A percentile compares a stretch with the other conserved stretches of the same genome.
These are phyloP conservation scores for Kwoniella sp. DNA, from an alignment of 768 basidiomycete genomes.

Conservation along the genomic window DNA sequence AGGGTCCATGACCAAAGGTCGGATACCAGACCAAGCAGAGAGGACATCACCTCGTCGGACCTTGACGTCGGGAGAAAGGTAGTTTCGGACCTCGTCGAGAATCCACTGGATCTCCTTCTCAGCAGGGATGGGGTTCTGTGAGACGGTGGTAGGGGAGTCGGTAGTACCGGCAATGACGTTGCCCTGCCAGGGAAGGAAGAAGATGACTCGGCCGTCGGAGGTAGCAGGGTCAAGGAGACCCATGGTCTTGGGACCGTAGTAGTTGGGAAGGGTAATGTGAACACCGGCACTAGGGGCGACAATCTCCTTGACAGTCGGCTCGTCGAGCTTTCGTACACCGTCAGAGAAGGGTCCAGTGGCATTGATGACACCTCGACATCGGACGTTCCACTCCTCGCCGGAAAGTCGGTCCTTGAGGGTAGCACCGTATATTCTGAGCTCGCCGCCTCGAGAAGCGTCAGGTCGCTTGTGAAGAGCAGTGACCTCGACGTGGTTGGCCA, in stretches of 20 bases:
- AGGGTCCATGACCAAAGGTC: constrained; percentile 86
- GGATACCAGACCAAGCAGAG: constrained; percentile 89
- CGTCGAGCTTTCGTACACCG: constrained; percentile 76
- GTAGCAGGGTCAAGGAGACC: constrained; percentile 93
- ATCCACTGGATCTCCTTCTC: constrained; percentile 98
- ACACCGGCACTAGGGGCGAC: constrained; percentile 91
- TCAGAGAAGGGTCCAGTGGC: constrained; percentile 96
- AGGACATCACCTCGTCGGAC: constrained; percentile 93
- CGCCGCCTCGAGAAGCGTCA: constrained; percentile 49
- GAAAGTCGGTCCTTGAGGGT: constrained; percentile 78
- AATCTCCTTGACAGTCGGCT: constrained; percentile 66
- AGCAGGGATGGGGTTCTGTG: constrained; percentile 72
- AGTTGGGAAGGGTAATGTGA: constrained; percentile 95
- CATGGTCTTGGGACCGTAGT: constrained; percentile 90
- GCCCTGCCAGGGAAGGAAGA: constrained; percentile 98
- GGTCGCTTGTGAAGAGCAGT: constrained; percentile 69
- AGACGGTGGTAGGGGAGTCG: constrained; percentile 75
- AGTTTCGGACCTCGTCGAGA: constrained; percentile 84
- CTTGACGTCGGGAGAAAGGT: constrained; percentile 87
- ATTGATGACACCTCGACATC: constrained; percentile 90
- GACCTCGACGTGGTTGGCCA: constrained; percentile 88
- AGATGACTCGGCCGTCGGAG: constrained; percentile 95
- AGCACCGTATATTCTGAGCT: constrained; percentile 72
- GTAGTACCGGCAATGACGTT: constrained; percentile 97
- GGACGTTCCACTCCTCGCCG: constrained; percentile 77